Evolutionary conservation across 768 basidiomycete genomes (phyloP).

Genomic region (Mycena belliarum): DNA sequence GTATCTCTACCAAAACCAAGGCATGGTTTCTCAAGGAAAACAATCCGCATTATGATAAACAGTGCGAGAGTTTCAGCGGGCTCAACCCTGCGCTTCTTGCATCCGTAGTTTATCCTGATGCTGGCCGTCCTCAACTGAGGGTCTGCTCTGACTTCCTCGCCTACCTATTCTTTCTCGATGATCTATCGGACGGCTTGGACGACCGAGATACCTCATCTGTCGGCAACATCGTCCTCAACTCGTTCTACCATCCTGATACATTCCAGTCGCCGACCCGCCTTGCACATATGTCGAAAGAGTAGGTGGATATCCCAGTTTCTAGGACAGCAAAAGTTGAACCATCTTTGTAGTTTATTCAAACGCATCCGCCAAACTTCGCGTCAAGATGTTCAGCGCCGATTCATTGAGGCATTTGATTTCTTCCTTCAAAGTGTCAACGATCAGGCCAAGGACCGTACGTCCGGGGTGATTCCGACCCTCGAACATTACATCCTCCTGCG

Average conservation of each 20-base stretch:
- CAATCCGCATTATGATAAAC: constrained; percentile 53
- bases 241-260: constrained; percentile 62
- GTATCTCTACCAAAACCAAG: constrained; percentile 63
- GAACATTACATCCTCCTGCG: constrained; percentile 81
- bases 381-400: constrained; percentile 64
- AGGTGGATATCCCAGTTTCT: constrained; percentile 45
- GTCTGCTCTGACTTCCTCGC: constrained; percentile 77
- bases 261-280: constrained; percentile 56
- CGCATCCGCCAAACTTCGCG: constrained; percentile 63
- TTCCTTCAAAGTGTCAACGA: constrained; percentile 80
- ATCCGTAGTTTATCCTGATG: constrained; percentile 61
- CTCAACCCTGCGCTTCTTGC: constrained; percentile 73
- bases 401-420: constrained; percentile 76
- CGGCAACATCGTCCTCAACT: constrained; percentile 69
- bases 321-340: background rate
- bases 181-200: constrained; percentile 75
- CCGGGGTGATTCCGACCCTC: constrained; percentile 68
- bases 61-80: constrained; percentile 62
- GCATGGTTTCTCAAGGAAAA: constrained; percentile 69
- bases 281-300: constrained; percentile 71
- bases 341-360: constrained; percentile 58
- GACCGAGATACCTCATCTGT: constrained; percentile 57
- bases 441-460: constrained; percentile 67
- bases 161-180: constrained; percentile 62
- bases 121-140: constrained; percentile 53